phyloP scores from a whole-genome alignment of 495 filamentous ascomycete genomes.

The Aspergillus cavernicola region DNA sequence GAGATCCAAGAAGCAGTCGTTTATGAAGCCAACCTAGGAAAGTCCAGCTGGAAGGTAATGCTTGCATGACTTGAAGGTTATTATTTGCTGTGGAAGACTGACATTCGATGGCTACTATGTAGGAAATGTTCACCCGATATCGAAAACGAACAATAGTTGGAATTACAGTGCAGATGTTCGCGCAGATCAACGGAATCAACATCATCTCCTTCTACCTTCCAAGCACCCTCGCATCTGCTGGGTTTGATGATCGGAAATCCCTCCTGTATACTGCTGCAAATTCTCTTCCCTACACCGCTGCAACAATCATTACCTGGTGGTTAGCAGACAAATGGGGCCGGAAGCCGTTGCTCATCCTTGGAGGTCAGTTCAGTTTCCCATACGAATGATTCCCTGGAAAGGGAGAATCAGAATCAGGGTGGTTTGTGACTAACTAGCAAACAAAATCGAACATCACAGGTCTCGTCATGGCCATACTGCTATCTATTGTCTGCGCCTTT shows the following conservation, averaged over 20 bases:
- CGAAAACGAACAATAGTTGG: constrained; percentile 30
- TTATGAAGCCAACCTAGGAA: constrained; percentile 25
- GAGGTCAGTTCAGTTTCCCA: constrained; percentile 14
- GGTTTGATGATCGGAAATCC: constrained; percentile 25
- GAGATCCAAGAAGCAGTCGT: constrained; percentile 30
- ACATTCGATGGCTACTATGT: too few species aligned
- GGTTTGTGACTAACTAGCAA: too few species aligned
- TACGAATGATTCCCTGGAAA: too few species aligned
- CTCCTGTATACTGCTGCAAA: constrained; percentile 18
- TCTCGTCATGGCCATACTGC: constrained; percentile 23
- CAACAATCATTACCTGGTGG: constrained; percentile 27
- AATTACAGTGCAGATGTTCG: constrained; percentile 31
- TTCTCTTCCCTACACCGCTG: constrained; percentile 29
- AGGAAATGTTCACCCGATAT: constrained; percentile 33
- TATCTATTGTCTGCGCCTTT: constrained; percentile 27
- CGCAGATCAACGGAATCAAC: constrained; percentile 35
- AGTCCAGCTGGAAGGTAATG: constrained; percentile 26
- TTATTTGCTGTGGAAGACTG: too few species aligned
- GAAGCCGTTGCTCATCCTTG: constrained; percentile 33
- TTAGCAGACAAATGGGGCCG: constrained; percentile 38
- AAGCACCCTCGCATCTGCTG: constrained; percentile 25
- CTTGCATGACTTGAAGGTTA: too few species aligned
- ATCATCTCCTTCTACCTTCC: constrained; percentile 35
- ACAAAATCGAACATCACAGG: too few species aligned
- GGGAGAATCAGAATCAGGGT: too few species aligned